Conservation (phyloP, 305 asterid species). For the Nicotiana rustica region DNA sequence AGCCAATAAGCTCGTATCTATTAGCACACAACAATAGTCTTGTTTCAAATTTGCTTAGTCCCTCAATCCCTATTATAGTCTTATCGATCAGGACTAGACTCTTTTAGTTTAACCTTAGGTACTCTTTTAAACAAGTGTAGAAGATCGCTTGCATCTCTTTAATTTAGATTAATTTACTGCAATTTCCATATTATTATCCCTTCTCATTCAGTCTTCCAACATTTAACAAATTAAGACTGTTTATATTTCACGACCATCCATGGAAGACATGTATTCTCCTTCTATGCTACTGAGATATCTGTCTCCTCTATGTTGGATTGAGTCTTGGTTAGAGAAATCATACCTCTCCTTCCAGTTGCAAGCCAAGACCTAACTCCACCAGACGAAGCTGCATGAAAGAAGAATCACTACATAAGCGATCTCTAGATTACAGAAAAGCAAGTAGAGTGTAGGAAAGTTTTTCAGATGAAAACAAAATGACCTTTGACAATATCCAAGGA, state of each 20-base stretch:
- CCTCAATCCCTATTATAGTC: not conserved
- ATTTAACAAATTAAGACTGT: not conserved
- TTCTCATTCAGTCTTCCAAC: not conserved
- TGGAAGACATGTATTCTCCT: not conserved
- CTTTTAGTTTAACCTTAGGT: not conserved
- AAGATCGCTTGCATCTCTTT: not conserved
- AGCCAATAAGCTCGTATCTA: not conserved
- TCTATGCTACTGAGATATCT: not conserved
- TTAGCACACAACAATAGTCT: not conserved
- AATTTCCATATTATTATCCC: not conserved
- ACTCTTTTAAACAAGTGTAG: not conserved
- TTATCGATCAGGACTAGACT: not conserved
- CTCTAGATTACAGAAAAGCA: not conserved
- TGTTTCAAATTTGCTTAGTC: not conserved
- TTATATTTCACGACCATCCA: not conserved
- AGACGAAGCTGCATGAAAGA: conserved; percentile 50
- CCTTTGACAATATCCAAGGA: conserved; percentile 63
- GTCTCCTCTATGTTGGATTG: not conserved
- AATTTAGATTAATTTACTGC: conserved; percentile 24
- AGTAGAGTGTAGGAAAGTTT: not conserved
- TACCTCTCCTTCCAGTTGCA: conserved; percentile 77
- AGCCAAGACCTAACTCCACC: conserved; percentile 73
- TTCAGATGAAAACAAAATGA: conserved; percentile 36
- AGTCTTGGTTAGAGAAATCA: conserved; percentile 33
- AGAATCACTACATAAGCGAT: conserved; percentile 14